Evolutionary conservation across 176 grass and related monocot genomes (phyloP), one percentile per base, ranked within the genome.

Genomic region (Aegilops bicornis): DNA sequence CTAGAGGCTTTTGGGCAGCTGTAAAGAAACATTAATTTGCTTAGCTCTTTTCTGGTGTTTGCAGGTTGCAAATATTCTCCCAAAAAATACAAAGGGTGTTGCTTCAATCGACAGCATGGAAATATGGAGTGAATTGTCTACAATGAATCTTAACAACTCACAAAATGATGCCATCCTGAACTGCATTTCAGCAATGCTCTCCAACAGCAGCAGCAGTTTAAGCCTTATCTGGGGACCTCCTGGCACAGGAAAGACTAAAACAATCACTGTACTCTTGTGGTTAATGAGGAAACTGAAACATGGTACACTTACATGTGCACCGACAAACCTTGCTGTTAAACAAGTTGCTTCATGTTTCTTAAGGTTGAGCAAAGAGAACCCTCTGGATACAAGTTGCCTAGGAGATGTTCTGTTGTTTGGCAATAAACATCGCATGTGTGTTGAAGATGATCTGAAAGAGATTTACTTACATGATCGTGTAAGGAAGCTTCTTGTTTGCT

Each of bases 181-280:
- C 64, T 91, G 91, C 64, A 79, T 95, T 59, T 91, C 88, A 50
- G 79, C 71, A 66, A 85, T 71, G 74, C 72, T 91, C 30, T 35
- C 61, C 84, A 64, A 20, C 8, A 43, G 30, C 20, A 63, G 23
- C 73, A 87, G 79, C 83, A 78, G 80, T 40, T 82, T 93, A 47
- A 93, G 79, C 71, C 88, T 95, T 74, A 89, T 95, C 42, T 95
- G 91, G 91, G 93, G 93, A 32, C 93, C 93, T 64, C 93, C 91
- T 63, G 93, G 89, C 39, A 93, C 91, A 20, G 91, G 93, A 60
- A 93, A 95, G 79, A 95, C 91, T 17, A 95, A 93, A 82, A 93
- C 93, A 14, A 83, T 82, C 56, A 84, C 79, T 76, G 88, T 85
- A 9, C 58, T 95, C 4, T 29, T 95, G 40, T 89, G 88, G 86